Evolutionary conservation across 305 asterid species (phyloP).

Genomic region (Solanum hybrid): DNA sequence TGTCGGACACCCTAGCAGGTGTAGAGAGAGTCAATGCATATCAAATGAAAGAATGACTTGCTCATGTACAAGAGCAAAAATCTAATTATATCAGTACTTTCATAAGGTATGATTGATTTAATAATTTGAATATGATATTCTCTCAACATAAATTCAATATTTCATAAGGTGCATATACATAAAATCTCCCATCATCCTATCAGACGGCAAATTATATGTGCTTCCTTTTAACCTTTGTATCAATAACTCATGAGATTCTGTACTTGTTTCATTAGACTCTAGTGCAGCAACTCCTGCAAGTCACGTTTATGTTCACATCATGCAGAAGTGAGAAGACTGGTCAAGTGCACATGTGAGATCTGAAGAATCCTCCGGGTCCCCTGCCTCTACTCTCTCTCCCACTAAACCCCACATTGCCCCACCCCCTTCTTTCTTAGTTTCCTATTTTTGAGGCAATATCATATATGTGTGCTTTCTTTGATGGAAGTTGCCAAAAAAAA

Average conservation of each 20-base stretch:
- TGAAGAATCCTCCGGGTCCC: neutral
- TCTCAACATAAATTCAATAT: neutral
- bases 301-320: neutral
- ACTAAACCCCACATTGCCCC: neutral
- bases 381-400: neutral
- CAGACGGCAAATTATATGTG: neutral
- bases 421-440: neutral
- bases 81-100: neutral
- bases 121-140: neutral
- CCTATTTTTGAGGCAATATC: slow-evolving; percentile 36
- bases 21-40: neutral
- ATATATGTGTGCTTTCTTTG: slow-evolving; percentile 83
- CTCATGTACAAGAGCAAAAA: neutral
- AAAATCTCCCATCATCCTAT: neutral
- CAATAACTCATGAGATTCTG: neutral
- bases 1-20: neutral
- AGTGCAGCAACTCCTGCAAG: neutral
- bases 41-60: neutral
- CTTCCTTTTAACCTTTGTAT: neutral
- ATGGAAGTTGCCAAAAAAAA: neutral
- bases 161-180: neutral
- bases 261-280: neutral
- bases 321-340: neutral
- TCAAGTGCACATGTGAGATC: neutral
- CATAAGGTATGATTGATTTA: neutral